Evolutionary conservation across 106 monocot species (phyloP), one percentile per base, ranked within the genome.

Genomic region (Narthecium ossifragum): DNA sequence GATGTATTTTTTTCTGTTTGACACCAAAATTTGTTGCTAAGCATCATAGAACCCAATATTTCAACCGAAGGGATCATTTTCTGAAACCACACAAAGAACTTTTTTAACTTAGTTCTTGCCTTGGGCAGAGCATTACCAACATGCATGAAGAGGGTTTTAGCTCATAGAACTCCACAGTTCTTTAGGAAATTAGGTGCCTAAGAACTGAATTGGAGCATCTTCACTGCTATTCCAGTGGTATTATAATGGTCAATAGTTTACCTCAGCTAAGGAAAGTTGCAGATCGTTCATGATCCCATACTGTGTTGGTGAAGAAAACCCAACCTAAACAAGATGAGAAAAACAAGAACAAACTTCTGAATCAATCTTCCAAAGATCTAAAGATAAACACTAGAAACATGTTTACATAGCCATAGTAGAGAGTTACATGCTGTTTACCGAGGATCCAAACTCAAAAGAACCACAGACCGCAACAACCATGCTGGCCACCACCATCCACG

Each of bases 221-320:
- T 11, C 36, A 37, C 11, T 37, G 7, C 5, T 6, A 6, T 37
- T 37, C 5, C 36, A 6, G 11, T 37, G 11, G 4, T 17, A 13
- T 17, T 13, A 43, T 0, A 43, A 43, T n/a, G n/a, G n/a, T n/a
- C 43, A 43, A 43, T 43, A 25, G 21, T 24, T 20, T 33, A 80
- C 80, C 80, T 80, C 56, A 21, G 75, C 18, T 31, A 80, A 67
- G 9, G 80, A 75, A 46, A 80, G 75, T 21, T 36, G 56, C 29
- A 80, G 65, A 27, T 80, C 80, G 46, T 57, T 48, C 71, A 71
- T 67, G 38, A 80, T 80, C 53, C 71, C 71, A 59, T 61, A 48
- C 30, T 80, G 75, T 47, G 71, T 33, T 22, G 80, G 80, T 15
- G 80, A 71, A 49, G 80, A 80, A 65, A 71, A 80, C n/a, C 80